Conservation (phyloP, 1,284 basidiomycete species). For the Tetrapyrgos nigripes region DNA sequence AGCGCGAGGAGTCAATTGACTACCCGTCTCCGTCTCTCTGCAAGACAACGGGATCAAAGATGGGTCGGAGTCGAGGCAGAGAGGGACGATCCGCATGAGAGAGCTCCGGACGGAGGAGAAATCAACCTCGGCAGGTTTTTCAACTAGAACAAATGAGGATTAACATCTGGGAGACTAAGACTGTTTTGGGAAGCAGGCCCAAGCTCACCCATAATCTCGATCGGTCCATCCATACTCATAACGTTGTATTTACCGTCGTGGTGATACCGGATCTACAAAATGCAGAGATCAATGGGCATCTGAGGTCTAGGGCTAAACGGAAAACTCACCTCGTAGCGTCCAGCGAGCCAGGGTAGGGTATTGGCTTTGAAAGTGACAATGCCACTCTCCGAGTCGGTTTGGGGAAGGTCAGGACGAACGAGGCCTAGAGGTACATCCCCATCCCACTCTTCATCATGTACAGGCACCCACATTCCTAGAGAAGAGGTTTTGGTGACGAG, state of each 20-base stretch:
- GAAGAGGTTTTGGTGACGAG: conserved; percentile 89
- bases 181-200: not conserved
- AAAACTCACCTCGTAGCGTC: conserved; percentile 81
- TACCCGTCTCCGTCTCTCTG: conserved; percentile 45
- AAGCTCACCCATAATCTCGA: conserved; percentile 86
- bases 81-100: conserved; percentile 79
- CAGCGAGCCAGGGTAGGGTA: conserved; percentile 86
- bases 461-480: conserved; percentile 91
- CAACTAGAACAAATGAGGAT: conserved; percentile 53
- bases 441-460: conserved; percentile 93
- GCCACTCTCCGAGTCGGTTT: conserved; percentile 61
- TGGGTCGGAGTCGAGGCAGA: conserved; percentile 88
- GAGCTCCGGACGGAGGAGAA: conserved; percentile 70
- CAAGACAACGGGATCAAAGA: conserved; percentile 82
- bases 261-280: conserved; percentile 75
- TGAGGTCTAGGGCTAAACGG: not conserved
- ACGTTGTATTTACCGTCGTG: conserved; percentile 98
- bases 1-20: conserved; percentile 23
- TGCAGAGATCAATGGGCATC: conserved; percentile 12
- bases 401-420: conserved; percentile 41
- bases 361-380: conserved; percentile 80
- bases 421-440: conserved; percentile 79
- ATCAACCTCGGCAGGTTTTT: conserved; percentile 65
- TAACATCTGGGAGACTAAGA: conserved; percentile 9
- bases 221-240: conserved; percentile 81